phyloP scores from a whole-genome alignment of 495 filamentous ascomycete genomes.

The Hypoxylon rickii region DNA sequence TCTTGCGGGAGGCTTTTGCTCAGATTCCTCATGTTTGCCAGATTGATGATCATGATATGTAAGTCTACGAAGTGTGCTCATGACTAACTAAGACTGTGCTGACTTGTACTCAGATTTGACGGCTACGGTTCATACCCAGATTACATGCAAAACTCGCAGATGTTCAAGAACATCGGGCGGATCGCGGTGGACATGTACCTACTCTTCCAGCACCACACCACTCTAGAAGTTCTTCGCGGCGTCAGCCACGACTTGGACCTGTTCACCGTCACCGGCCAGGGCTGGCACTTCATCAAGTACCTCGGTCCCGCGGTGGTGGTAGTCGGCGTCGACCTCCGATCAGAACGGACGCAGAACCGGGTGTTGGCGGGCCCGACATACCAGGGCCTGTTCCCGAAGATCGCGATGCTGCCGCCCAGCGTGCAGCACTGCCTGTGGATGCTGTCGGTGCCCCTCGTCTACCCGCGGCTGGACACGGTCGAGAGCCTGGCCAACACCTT shows the following conservation, averaged over 20 bases:
- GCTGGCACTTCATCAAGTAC: conserved; percentile 98
- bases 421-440: conserved; percentile 98
- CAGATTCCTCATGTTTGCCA: conserved; percentile 94
- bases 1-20: conserved; percentile 90
- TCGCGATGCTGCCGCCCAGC: conserved; percentile 86
- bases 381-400: conserved; percentile 94
- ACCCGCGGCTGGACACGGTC: conserved; percentile 87
- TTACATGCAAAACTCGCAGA: conserved; percentile 95
- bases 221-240: conserved; percentile 87
- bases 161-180: conserved; percentile 97
- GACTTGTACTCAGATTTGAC: conserved; percentile 69
- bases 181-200: conserved; percentile 99
- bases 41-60: conserved; percentile 98
- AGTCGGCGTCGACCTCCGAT: conserved; percentile 87
- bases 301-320: conserved; percentile 90
- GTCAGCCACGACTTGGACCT: conserved; percentile 84
- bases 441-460: conserved; percentile 86
- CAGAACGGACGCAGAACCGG: conserved; percentile 85
- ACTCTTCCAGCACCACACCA: conserved; percentile 98
- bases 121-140: conserved; percentile 98
- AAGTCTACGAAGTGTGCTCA: conserved; percentile 48
- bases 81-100: background rate
- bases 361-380: conserved; percentile 97
- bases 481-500: conserved; percentile 88
- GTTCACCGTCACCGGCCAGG: conserved; percentile 94